A percentile compares a stretch with the other conserved stretches of the same genome.
phyloP scores from a whole-genome alignment of 495 filamentous ascomycete species.

The Achaetomiella virescens region DNA sequence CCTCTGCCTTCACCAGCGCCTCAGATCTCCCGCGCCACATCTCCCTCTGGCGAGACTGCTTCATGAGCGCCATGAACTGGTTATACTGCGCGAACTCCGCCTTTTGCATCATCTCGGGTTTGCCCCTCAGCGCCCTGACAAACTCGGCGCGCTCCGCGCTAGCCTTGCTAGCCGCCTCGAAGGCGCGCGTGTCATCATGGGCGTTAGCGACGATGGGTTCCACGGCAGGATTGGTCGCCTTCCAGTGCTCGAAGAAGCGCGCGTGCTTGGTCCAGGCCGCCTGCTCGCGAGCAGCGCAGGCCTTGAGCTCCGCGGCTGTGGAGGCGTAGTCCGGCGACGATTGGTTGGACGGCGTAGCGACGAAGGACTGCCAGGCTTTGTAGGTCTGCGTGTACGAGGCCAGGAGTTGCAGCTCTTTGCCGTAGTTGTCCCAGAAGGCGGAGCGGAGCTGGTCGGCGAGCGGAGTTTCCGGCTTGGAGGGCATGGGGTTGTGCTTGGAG shows the following conservation, averaged over 20 bases:
- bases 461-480: not conserved
- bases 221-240: not conserved
- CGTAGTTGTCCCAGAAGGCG: not conserved
- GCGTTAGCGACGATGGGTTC: not conserved
- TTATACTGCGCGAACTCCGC: not conserved
- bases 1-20: not conserved
- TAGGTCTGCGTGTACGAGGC: not conserved
- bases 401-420: not conserved
- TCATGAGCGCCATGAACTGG: not conserved
- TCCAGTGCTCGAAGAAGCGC: not conserved
- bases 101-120: not conserved
- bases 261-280: not conserved
- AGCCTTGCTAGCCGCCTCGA: not conserved
- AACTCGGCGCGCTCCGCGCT: not conserved
- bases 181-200: not conserved
- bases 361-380: not conserved
- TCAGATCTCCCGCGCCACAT: constrained; percentile 4
- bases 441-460: constrained; percentile 2
- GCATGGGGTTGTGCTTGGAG: not conserved
- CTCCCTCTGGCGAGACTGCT: not conserved
- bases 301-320: not conserved
- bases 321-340: not conserved
- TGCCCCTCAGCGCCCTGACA: not conserved
- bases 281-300: not conserved
- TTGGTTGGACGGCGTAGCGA: too few relatives aligned